Evolutionary conservation across 2,329 filamentous ascomycete species (phyloP).

Genomic region (Pyricularia grisea): DNA sequence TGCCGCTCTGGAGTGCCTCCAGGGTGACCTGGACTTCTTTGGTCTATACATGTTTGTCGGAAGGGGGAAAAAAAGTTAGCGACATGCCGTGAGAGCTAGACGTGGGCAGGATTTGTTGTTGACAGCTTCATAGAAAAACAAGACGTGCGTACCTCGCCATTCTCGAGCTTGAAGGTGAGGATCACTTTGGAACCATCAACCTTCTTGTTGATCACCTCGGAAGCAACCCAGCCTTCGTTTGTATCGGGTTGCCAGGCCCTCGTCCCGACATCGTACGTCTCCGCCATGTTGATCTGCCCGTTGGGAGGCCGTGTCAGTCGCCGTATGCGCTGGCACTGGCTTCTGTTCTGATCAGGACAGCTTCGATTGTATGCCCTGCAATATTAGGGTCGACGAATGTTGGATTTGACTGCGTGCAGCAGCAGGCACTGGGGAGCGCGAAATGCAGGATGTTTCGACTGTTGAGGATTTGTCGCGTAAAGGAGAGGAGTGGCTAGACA

Average conservation of each 20-base stretch:
- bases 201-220: conserved; percentile 81
- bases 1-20: conserved; percentile 66
- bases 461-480: conserved; percentile 7
- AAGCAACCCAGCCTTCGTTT: conserved; percentile 94
- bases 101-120: background rate
- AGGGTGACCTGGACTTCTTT: conserved; percentile 71
- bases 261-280: conserved; percentile 92
- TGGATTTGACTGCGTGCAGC: background rate
- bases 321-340: background rate
- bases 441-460: conserved; percentile 12
- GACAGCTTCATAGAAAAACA: background rate
- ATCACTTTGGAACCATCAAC: conserved; percentile 78
- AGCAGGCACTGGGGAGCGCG: background rate
- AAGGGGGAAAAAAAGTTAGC: background rate
- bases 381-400: background rate
- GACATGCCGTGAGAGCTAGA: background rate
- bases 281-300: conserved; percentile 57
- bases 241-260: conserved; percentile 96
- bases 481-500: conserved; percentile 9
- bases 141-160: conserved; percentile 66
- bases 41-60: conserved; percentile 38
- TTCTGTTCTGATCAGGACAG: conserved; percentile 9
- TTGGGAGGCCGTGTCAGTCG: conserved; percentile 7
- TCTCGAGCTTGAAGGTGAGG: conserved; percentile 81
- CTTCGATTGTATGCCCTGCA: background rate